A percentile compares a stretch with the other conserved stretches of the same genome.
Conservation (phyloP, 108 stramenopile genomes). For the Fragilaria crotonensis region DNA sequence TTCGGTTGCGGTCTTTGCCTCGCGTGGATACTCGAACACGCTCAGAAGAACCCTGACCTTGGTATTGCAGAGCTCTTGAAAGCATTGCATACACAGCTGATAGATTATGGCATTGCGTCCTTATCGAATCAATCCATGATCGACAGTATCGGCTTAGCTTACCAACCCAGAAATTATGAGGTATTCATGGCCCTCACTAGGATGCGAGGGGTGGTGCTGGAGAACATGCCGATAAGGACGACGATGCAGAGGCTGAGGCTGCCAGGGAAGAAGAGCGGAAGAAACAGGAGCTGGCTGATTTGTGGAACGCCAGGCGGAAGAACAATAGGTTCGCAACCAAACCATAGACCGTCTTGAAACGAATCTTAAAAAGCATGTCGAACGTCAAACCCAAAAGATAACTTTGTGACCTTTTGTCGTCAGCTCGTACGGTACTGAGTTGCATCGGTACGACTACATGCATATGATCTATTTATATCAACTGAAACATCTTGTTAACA, state of each 20-base stretch:
- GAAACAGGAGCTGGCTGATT: slow-evolving; percentile 51
- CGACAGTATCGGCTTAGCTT: slow-evolving; percentile 50
- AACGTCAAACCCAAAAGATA: no score
- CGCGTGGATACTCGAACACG: slow-evolving; percentile 52
- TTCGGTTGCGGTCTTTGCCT: slow-evolving; percentile 76
- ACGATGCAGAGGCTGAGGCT: slow-evolving; percentile 32
- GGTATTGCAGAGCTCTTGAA: slow-evolving; percentile 49
- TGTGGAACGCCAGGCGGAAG: slow-evolving; percentile 60
- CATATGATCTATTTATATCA: no score
- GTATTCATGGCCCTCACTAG: slow-evolving; percentile 75
- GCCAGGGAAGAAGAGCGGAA: slow-evolving; percentile 36
- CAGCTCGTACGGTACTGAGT: no score
- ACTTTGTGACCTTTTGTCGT: no score
- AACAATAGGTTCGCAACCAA: slow-evolving; percentile 5
- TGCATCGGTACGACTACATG: no score
- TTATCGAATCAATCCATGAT: slow-evolving; percentile 11
- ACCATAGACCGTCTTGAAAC: slow-evolving; percentile 6
- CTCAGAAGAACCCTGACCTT: slow-evolving; percentile 30
- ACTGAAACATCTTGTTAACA: no score
- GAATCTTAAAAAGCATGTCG: not conserved
- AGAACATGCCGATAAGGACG: slow-evolving; percentile 41
- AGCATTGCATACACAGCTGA: slow-evolving; percentile 38
- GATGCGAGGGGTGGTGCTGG: slow-evolving; percentile 68
- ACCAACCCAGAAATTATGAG: slow-evolving; percentile 69
- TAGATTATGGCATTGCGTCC: slow-evolving; percentile 14